Percentiles rank a stretch among this genome's conserved stretches.
These are phyloP conservation scores for Apiospora rasikravindrae DNA, from an alignment of 2,329 filamentous ascomycete genomes.

Conservation along the genomic window DNA sequence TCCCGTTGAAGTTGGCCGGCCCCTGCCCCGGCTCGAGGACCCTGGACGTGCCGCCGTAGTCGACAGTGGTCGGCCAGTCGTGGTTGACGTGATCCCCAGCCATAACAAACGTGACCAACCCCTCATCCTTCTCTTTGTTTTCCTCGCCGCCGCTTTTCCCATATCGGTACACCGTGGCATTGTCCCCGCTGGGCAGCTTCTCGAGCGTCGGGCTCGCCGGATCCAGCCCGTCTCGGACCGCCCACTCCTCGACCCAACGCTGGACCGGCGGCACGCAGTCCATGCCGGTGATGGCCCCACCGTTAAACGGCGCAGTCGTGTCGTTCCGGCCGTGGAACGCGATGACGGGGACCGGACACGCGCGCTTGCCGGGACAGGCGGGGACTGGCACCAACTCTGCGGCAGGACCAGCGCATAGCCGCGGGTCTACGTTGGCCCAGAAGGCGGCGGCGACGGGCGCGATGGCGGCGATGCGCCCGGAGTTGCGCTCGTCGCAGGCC, in stretches of 20 bases:
- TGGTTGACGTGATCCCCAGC: constrained; percentile 19
- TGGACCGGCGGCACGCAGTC: constrained; percentile 48
- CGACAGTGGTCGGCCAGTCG: constrained; percentile 21
- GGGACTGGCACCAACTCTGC: background rate
- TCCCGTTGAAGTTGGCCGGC: constrained; percentile 21
- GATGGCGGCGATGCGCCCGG: constrained; percentile 24
- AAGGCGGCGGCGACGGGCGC: constrained; percentile 24
- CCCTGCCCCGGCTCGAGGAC: constrained; percentile 16
- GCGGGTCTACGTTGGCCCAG: constrained; percentile 28
- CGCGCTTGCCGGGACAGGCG: constrained; percentile 1
- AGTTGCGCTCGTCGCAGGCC: constrained; percentile 22
- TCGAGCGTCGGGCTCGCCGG: background rate
- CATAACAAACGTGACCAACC: background rate
- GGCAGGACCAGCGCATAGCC: background rate
- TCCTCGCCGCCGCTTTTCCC: background rate
- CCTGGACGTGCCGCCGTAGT: constrained; percentile 12
- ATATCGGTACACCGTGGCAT: constrained; percentile 14
- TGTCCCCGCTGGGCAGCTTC: constrained; percentile 2
- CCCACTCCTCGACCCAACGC: constrained; percentile 43
- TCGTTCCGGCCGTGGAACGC: constrained; percentile 54
- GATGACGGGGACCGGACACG: constrained; percentile 38
- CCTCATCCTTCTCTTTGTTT: background rate
- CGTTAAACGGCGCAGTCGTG: constrained; percentile 46
- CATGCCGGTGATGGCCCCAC: constrained; percentile 42
- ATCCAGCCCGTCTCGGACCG: constrained; percentile 23